phyloP scores from a whole-genome alignment of 306 rosid species.

The Acacia confusa region DNA sequence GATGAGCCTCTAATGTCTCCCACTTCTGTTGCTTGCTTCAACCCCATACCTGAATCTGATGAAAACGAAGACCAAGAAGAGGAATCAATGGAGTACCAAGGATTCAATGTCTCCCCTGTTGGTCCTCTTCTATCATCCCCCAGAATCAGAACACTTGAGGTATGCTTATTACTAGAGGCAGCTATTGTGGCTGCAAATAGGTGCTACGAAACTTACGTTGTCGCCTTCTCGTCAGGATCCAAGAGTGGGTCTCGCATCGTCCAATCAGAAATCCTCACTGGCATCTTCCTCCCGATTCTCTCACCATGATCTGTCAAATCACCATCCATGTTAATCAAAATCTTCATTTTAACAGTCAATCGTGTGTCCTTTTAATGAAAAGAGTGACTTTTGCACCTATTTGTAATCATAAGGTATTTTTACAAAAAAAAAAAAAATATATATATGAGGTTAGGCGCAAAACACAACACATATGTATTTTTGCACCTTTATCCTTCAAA shows the following conservation, averaged over 20 bases:
- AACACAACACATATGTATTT: too few relatives aligned
- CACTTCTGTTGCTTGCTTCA: slow-evolving; percentile 63
- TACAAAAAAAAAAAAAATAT: too few relatives aligned
- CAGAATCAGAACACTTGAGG: slow-evolving; percentile 39
- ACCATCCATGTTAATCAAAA: too few relatives aligned
- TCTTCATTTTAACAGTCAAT: too few relatives aligned
- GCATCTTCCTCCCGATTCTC: slow-evolving; percentile 59
- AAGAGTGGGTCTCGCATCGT: slow-evolving; percentile 48
- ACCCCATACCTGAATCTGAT: slow-evolving; percentile 88
- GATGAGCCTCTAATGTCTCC: slow-evolving; percentile 88
- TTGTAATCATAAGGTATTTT: too few relatives aligned
- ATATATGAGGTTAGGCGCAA: too few relatives aligned
- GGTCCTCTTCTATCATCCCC: slow-evolving; percentile 26
- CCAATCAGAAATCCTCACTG: slow-evolving; percentile 19
- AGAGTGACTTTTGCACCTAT: too few relatives aligned
- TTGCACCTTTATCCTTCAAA: too few relatives aligned
- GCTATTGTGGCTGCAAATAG: slow-evolving; percentile 74
- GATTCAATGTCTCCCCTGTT: slow-evolving; percentile 51
- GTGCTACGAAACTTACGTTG: slow-evolving; percentile 64
- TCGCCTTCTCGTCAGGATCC: slow-evolving; percentile 80
- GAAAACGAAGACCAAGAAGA: slow-evolving; percentile 67
- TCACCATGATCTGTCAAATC: too few relatives aligned
- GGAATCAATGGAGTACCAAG: slow-evolving; percentile 57
- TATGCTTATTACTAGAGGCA: slow-evolving; percentile 62
- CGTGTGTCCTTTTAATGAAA: too few relatives aligned